Conservation (phyloP, 805 yeast species). For the Yarrowia sp. region DNA sequence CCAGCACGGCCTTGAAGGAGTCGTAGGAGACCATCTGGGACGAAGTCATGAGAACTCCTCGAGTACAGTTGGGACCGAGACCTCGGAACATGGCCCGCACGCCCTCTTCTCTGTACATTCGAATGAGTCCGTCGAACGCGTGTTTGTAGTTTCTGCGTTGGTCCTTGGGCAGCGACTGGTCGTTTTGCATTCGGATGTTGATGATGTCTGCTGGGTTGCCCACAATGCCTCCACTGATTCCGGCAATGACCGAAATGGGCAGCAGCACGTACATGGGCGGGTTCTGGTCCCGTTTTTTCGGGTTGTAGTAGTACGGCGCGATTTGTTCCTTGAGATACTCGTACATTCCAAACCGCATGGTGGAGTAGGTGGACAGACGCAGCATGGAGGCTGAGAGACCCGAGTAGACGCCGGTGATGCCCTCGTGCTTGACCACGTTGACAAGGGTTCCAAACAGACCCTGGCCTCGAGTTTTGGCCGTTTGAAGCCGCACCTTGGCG, state of each 20-base stretch:
- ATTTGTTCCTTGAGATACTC: conserved; percentile 70
- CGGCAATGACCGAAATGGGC: conserved; percentile 85
- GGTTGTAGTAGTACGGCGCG: conserved; percentile 43
- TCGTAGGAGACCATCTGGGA: conserved; percentile 91
- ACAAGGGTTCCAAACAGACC: conserved; percentile 66
- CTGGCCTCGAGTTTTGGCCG: conserved; percentile 69
- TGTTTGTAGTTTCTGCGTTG: conserved; percentile 76
- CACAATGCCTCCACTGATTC: conserved; percentile 81
- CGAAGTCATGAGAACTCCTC: conserved; percentile 90
- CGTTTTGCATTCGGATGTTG: conserved; percentile 91
- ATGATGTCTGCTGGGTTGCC: conserved; percentile 91
- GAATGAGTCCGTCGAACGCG: conserved; percentile 75
- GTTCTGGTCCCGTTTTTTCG: conserved; percentile 48
- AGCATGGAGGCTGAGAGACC: conserved; percentile 83
- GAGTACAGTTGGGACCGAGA: conserved; percentile 72
- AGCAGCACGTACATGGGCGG: conserved; percentile 67
- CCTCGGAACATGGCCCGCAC: conserved; percentile 69
- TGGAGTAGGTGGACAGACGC: conserved; percentile 88
- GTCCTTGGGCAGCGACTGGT: conserved; percentile 67
- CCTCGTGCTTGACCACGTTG: conserved; percentile 68
- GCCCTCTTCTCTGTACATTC: conserved; percentile 69
- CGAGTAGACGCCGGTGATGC: conserved; percentile 68
- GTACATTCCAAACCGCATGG: conserved; percentile 86
- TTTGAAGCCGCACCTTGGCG: conserved; percentile 86
- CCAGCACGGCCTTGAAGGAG: conserved; percentile 67